Conservation (phyloP, 768 basidiomycete genomes). For the Naematelia aurantialba region DNA sequence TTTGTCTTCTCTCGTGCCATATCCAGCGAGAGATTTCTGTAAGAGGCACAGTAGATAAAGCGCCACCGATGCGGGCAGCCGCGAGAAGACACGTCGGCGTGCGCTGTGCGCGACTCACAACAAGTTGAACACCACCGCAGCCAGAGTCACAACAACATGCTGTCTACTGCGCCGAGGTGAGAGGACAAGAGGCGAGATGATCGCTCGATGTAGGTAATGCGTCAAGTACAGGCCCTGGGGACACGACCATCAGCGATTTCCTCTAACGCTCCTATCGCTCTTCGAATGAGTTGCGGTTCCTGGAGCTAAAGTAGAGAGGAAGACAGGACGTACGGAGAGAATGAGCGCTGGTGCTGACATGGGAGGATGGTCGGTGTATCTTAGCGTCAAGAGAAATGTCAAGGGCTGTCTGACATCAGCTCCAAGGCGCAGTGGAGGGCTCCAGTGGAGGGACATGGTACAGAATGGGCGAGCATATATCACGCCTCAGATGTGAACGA, state of each 20-base stretch:
- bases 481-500: too few species aligned
- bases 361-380: constrained; percentile 5
- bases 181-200: constrained; percentile 74
- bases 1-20: too few species aligned
- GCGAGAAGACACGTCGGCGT: neutral
- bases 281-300: too few species aligned
- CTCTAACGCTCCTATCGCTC: too few species aligned
- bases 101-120: constrained; percentile 57
- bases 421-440: too few species aligned
- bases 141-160: constrained; percentile 63
- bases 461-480: too few species aligned
- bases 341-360: too few species aligned
- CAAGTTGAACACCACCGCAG: constrained; percentile 64
- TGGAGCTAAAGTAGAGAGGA: too few species aligned
- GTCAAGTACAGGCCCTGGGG: constrained; percentile 58
- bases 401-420: constrained; percentile 26
- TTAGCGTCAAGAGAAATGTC: constrained; percentile 34
- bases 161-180: constrained; percentile 68
- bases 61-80: neutral
- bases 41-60: neutral
- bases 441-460: too few species aligned
- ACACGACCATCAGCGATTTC: constrained; percentile 11
- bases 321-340: too few species aligned
- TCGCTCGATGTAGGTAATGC: constrained; percentile 79
- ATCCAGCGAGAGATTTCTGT: too few species aligned